These are phyloP conservation scores for Silene coronaria DNA, from an alignment of 179 eudicot species.

Conservation along the genomic window DNA sequence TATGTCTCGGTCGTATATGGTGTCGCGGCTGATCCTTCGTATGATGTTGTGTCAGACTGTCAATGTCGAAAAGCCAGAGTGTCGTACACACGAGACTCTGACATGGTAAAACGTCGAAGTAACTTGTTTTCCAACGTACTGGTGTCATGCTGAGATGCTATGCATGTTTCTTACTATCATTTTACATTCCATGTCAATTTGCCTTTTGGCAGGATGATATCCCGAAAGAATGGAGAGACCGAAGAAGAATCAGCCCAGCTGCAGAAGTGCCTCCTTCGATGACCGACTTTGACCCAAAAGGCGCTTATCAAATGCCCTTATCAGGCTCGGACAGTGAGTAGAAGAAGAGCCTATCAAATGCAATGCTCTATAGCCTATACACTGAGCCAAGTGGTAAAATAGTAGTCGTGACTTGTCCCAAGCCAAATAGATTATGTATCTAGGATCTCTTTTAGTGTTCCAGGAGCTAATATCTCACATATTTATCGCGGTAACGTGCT, in stretches of 20 bases:
- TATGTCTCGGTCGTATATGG: no score
- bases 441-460: not conserved
- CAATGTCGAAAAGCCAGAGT: not conserved
- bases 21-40: no score
- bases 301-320: constrained; percentile 53
- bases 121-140: not conserved
- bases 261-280: constrained; percentile 63
- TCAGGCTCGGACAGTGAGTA: constrained; percentile 45
- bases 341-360: not conserved
- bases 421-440: constrained; percentile 4
- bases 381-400: not conserved
- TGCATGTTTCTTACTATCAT: not conserved
- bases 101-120: not conserved
- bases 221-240: constrained; percentile 46
- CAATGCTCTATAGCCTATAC: not conserved
- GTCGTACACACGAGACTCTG: not conserved
- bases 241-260: constrained; percentile 32
- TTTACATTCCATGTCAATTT: not conserved
- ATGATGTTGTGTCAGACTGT: no score
- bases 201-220: constrained; percentile 27
- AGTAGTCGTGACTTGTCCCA: not conserved
- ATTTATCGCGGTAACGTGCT: not conserved
- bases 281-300: constrained; percentile 55
- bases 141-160: not conserved
- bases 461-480: not conserved